Evolutionary conservation across 495 filamentous ascomycete species (phyloP).

Genomic region (Lichenothelia convexa): DNA sequence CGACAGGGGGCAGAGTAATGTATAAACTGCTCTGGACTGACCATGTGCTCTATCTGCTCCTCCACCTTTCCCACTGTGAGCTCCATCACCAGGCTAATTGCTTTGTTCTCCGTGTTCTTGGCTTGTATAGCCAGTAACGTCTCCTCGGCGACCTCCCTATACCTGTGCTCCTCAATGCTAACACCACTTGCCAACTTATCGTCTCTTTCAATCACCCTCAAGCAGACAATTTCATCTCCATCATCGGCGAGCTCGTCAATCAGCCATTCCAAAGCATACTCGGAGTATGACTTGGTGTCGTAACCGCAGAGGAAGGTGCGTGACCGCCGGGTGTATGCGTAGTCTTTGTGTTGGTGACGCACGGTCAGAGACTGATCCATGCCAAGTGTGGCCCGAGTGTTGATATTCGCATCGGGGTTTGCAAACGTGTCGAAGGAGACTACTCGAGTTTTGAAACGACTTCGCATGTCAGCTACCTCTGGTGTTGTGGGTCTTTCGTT

Average conservation of each 20-base stretch:
- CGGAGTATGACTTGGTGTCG: slow-evolving; percentile 89
- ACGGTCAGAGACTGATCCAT: slow-evolving; percentile 41
- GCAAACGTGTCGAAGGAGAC: slow-evolving; percentile 94
- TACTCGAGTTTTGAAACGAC: slow-evolving; percentile 42
- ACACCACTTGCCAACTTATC: slow-evolving; percentile 49
- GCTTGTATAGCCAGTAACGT: slow-evolving; percentile 40
- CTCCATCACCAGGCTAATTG: slow-evolving; percentile 77
- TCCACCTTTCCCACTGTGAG: slow-evolving; percentile 85
- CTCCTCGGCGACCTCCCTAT: slow-evolving; percentile 63
- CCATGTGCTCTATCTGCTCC: slow-evolving; percentile 82
- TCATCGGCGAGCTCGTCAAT: slow-evolving; percentile 91
- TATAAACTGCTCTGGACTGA: slow-evolving; percentile 24
- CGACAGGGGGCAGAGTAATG: background rate
- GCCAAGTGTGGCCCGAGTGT: slow-evolving; percentile 26
- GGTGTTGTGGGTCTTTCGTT: background rate
- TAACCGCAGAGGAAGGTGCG: slow-evolving; percentile 87
- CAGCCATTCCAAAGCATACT: slow-evolving; percentile 87
- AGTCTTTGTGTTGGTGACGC: slow-evolving; percentile 76
- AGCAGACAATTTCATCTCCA: slow-evolving; percentile 88
- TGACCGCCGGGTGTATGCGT: slow-evolving; percentile 64
- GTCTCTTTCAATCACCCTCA: slow-evolving; percentile 78
- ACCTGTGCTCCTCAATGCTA: slow-evolving; percentile 50
- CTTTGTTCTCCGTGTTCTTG: slow-evolving; percentile 67
- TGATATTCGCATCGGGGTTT: slow-evolving; percentile 59
- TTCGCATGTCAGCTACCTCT: background rate